Base-by-base conservation (phyloP, 805 yeast species). In the Schizosaccharomyces lindneri region DNA sequence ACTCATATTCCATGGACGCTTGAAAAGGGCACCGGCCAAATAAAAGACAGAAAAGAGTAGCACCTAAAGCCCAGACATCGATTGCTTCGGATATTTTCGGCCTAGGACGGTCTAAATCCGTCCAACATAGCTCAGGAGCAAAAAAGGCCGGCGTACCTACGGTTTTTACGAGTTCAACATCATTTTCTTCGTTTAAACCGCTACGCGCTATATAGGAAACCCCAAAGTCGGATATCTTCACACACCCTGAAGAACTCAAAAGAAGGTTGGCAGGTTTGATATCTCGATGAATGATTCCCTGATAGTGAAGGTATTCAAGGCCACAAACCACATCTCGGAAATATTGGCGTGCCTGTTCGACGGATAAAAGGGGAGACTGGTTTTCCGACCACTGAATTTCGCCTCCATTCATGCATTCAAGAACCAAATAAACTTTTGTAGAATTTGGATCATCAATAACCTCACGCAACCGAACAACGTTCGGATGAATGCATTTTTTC, bases 141-240 rank as follows among this genome's bases (percentile, higher is more conserved):
- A 88, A 83, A 70, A 90, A 90, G 0, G 96, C 97, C 1, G 97
- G 97, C 0, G 97, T 90, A 4, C 97, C 98, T 0, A 95, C 97
- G 0, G 97, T 90, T 71, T 89, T 90, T 1, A 96, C 94, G 64
- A 90, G 75, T 67, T 90, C 97, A 21, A 57, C 60, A 73, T 36
- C 65, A 31, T 64, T 65, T 41, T 65, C 65, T n/a, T 67, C 68
- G 13, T 61, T 55, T 36, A 67, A 61, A 29, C 57, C 57, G 11
- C 21, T 17, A 15, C 46, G 31, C 7, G 60, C 60, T 0, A 90
- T 87, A 71, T 86, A 85, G 0, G 96, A 87, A 15, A 93, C 95
- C 29, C 98, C 97, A 73, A 90, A 93, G 73, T 90, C 98, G n/a
- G 94, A 83, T 51, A 90, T 93, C 72, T 93, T 93, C 31, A 89